phyloP scores from a whole-genome alignment of 1,284 basidiomycete species.

The Irpex lacteus region DNA sequence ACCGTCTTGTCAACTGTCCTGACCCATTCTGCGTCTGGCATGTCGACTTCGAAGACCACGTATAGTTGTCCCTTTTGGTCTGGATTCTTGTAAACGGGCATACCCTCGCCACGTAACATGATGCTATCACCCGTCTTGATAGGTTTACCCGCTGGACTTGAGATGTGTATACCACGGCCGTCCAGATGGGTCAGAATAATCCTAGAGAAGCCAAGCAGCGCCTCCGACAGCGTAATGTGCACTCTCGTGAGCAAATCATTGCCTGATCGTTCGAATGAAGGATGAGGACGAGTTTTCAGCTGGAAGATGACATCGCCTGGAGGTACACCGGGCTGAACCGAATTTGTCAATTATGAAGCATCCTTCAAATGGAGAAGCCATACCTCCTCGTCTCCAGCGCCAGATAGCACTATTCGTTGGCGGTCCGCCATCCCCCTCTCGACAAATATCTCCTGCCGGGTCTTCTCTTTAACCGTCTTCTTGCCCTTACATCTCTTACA shows the following conservation, averaged over 20 bases:
- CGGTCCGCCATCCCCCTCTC: constrained; percentile 88
- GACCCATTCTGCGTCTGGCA: constrained; percentile 76
- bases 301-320: constrained; percentile 89
- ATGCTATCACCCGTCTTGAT: constrained; percentile 74
- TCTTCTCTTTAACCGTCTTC: constrained; percentile 85
- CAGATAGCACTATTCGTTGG: constrained; percentile 83
- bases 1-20: constrained; percentile 57
- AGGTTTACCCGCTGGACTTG: constrained; percentile 72
- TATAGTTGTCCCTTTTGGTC: constrained; percentile 80
- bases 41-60: constrained; percentile 80
- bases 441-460: constrained; percentile 81
- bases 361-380: background rate
- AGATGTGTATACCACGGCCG: constrained; percentile 79
- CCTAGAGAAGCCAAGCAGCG: constrained; percentile 86
- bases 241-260: constrained; percentile 76
- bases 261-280: constrained; percentile 79
- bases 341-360: constrained; percentile 13
- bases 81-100: constrained; percentile 72
- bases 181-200: constrained; percentile 88
- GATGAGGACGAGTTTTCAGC: constrained; percentile 66
- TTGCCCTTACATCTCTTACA: constrained; percentile 96
- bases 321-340: constrained; percentile 69
- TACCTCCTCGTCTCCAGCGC: constrained; percentile 90
- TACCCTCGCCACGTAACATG: constrained; percentile 78
- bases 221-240: constrained; percentile 87